Evolutionary conservation across 2,329 filamentous ascomycete genomes (phyloP).

Genomic region (Dactylonectria macrodidyma): DNA sequence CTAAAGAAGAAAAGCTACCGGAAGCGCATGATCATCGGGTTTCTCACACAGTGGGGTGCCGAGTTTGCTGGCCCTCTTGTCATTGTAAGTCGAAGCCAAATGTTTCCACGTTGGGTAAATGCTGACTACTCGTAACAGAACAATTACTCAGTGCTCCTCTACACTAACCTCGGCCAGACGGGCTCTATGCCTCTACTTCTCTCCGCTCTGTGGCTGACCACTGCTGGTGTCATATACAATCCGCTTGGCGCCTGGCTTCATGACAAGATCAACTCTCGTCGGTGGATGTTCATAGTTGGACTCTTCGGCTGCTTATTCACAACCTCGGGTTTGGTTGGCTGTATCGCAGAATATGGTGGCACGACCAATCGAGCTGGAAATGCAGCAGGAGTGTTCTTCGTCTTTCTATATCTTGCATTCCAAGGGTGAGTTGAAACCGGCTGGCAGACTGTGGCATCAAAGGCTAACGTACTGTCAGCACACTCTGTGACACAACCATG

Average conservation of each 20-base stretch:
- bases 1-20: conserved; percentile 63
- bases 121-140: conserved; percentile 52
- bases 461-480: conserved; percentile 46
- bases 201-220: conserved; percentile 58
- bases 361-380: conserved; percentile 57
- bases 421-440: conserved; percentile 54
- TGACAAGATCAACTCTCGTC: conserved; percentile 63
- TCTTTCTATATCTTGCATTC: conserved; percentile 64
- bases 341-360: conserved; percentile 54
- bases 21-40: conserved; percentile 66
- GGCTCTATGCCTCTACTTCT: conserved; percentile 58
- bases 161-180: conserved; percentile 56
- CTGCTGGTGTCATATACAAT: conserved; percentile 65
- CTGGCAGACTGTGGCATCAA: not conserved
- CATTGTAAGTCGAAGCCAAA: conserved; percentile 55
- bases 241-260: conserved; percentile 64
- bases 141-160: conserved; percentile 57
- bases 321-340: conserved; percentile 52
- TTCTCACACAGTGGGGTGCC: conserved; percentile 67
- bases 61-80: conserved; percentile 67
- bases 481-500: conserved; percentile 58
- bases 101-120: not conserved
- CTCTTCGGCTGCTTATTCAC: conserved; percentile 59
- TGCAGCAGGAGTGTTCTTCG: conserved; percentile 58
- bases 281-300: conserved; percentile 58